phyloP scores from a whole-genome alignment of 257 asterid genomes.

The Nicotiana tomentosiformis region DNA sequence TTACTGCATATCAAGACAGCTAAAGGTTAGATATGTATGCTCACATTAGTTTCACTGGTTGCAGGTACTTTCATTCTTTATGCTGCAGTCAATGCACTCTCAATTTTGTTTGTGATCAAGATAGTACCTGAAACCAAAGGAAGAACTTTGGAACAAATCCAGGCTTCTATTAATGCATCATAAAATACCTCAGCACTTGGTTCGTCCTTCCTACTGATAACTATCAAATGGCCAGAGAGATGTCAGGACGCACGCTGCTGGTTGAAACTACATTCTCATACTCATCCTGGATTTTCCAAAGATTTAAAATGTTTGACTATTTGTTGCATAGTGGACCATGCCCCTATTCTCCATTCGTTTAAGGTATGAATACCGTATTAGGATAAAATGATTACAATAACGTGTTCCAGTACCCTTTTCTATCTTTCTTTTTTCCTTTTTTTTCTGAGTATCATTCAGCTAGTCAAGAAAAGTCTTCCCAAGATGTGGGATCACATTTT shows the following conservation, averaged over 20 bases:
- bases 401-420: neutral
- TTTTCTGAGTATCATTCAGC: neutral
- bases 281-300: neutral
- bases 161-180: constrained; percentile 49
- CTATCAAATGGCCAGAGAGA: neutral
- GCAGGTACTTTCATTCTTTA: constrained; percentile 82
- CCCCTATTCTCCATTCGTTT: neutral
- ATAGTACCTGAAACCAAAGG: constrained; percentile 96
- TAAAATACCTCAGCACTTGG: neutral
- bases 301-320: neutral
- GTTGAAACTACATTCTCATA: neutral
- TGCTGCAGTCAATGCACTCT: constrained; percentile 59
- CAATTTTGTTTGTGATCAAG: constrained; percentile 61
- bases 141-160: constrained; percentile 80
- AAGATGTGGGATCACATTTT: neutral
- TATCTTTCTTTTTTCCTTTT: neutral
- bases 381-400: neutral
- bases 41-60: constrained; percentile 9
- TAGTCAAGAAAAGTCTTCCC: neutral
- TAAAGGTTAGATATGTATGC: neutral
- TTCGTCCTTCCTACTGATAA: neutral
- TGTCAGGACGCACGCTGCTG: neutral
- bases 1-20: neutral
- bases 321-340: neutral
- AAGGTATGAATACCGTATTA: neutral